Evolutionary conservation across 192 early-diverging fungal species (phyloP), one percentile per base, ranked within the genome.

Genomic region (Umbelopsis sp.): DNA sequence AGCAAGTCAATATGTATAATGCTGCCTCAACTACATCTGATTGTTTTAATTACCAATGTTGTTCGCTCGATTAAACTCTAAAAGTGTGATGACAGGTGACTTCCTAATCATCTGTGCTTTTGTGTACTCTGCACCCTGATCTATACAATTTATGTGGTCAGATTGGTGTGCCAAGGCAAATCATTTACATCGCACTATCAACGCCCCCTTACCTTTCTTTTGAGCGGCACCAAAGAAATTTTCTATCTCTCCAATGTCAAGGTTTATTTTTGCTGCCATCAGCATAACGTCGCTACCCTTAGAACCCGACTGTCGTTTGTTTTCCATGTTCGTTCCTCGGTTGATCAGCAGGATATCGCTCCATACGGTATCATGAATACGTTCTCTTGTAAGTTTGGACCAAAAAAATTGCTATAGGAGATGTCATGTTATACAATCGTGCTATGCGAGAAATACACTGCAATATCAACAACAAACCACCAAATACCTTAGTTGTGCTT

Each of bases 31-130:
- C 10, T 41, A 10, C 35, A 41, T 6, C 3, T 41, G 37, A 6
- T 41, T 6, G n/a, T 21, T 33, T 37, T 21, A 16, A 64, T 70
- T 77, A 80, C 82, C 82, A 65, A 87, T 87, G 45, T 87, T 87
- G 71, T 87, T 87, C 20, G 86, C 84, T 1, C 86, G 80, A 67
- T 76, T 87, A 46, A 81, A 78, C 30, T 80, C 82, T 16, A 87
- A 72, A 41, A 87, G 58, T 18, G 82, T 87, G 27, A 79, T 66
- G n/a, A 71, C 35, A 15, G 71, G 70, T 41, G 73, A 68, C 64
- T 83, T 84, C 20, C 78, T 72, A 21, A 71, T 15, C 4, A 48
- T 73, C 51, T 46, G 46, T 21, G 49, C 46, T 30, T 69, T 61
- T 0, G 55, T 61, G 33, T 61, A 61, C 12, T 61, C 55, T 13